phyloP scores from a whole-genome alignment of 2,329 filamentous ascomycete species.

The Trichoderma endophyticum region DNA sequence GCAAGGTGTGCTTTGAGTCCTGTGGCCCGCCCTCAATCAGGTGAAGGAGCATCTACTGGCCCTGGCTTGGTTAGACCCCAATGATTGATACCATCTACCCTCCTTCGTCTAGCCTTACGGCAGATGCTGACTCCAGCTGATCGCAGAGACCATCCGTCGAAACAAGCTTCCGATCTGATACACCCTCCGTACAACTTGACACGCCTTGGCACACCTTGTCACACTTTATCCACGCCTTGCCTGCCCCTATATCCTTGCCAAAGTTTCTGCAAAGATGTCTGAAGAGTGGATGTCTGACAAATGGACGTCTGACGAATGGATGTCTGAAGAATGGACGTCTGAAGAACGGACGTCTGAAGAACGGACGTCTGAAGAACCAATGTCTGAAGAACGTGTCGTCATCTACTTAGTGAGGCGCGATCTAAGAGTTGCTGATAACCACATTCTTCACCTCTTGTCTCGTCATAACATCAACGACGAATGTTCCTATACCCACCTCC shows the following conservation, averaged over 20 bases:
- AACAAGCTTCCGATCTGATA: not conserved
- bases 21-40: not conserved
- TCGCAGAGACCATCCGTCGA: not conserved
- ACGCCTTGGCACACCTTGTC: not conserved
- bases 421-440: slow-evolving; percentile 71
- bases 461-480: slow-evolving; percentile 37
- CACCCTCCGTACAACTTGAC: not conserved
- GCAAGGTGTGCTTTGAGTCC: not conserved
- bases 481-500: slow-evolving; percentile 62
- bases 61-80: not conserved
- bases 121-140: not conserved
- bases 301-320: slow-evolving; percentile 33
- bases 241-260: not conserved
- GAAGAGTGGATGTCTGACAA: slow-evolving; percentile 33
- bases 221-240: not conserved
- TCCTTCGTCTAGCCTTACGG: not conserved
- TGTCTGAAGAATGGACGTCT: slow-evolving; percentile 35
- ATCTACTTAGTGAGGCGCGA: slow-evolving; percentile 72
- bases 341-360: slow-evolving; percentile 32
- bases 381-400: slow-evolving; percentile 46
- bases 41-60: not conserved
- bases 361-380: slow-evolving; percentile 30
- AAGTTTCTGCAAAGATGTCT: slow-evolving; percentile 28
- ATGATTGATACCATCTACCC: not conserved
- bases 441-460: slow-evolving; percentile 60